Conservation (phyloP, 148 eudicot genomes). For the Polygonum aviculare region DNA sequence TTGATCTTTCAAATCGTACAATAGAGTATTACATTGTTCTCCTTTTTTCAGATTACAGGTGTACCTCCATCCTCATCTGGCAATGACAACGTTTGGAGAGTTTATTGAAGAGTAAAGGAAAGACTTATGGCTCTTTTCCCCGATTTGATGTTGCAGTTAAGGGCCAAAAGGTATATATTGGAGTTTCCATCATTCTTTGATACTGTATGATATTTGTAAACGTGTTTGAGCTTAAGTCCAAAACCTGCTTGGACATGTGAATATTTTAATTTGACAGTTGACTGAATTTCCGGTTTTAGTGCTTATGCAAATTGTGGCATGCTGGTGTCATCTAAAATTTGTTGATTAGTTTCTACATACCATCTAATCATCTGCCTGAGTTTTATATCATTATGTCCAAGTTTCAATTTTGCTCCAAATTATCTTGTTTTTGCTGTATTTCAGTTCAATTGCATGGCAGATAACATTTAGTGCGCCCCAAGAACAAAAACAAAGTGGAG, state of each 20-base stretch:
- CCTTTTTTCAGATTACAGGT: constrained; percentile 29
- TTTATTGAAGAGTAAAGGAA: constrained; percentile 62
- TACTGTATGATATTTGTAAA: not conserved
- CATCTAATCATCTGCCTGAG: not conserved
- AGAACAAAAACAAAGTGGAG: constrained; percentile 25
- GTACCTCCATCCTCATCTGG: constrained; percentile 18
- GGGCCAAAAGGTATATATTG: constrained; percentile 72
- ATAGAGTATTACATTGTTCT: not conserved
- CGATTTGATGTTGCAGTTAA: constrained; percentile 69
- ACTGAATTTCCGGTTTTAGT: not conserved
- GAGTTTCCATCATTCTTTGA: not conserved
- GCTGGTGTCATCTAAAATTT: not conserved
- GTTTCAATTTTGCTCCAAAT: not conserved
- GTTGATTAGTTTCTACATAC: not conserved
- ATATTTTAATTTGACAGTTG: not conserved
- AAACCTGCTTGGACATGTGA: not conserved
- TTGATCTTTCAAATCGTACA: not conserved
- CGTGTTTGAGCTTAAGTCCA: not conserved
- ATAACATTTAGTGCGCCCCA: constrained; percentile 51
- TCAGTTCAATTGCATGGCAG: constrained; percentile 97
- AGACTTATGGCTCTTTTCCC: constrained; percentile 76
- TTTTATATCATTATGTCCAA: not conserved
- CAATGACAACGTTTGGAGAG: constrained; percentile 47
- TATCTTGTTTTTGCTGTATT: constrained; percentile 9
- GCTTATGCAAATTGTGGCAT: not conserved